A percentile compares a stretch with the other conserved stretches of the same genome.
Evolutionary conservation across 1,284 basidiomycete species (phyloP).

Genomic region (Salmacisia buchloeana): DNA sequence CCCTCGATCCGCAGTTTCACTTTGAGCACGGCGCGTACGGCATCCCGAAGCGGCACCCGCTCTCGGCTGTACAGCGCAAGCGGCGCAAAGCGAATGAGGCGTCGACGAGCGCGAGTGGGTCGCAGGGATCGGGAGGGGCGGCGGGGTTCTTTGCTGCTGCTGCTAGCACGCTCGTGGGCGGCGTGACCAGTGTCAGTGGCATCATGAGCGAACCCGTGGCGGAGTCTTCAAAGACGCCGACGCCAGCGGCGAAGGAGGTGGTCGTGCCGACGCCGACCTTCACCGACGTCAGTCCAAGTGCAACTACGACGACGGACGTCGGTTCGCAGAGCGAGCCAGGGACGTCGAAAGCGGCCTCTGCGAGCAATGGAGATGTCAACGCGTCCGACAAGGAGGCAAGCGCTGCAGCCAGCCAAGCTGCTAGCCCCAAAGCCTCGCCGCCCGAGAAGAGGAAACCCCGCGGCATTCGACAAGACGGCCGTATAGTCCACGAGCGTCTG

Average conservation of each 20-base stretch:
- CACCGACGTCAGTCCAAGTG: too few relatives aligned
- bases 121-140: constrained; percentile 26
- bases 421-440: constrained; percentile 12
- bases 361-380: background rate
- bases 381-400: too few relatives aligned
- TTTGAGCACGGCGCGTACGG: constrained; percentile 53
- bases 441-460: constrained; percentile 16
- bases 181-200: background rate
- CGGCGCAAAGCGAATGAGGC: constrained; percentile 26
- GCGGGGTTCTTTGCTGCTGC: constrained; percentile 44
- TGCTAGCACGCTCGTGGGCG: constrained; percentile 27
- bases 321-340: background rate
- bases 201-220: too few relatives aligned
- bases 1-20: constrained; percentile 12
- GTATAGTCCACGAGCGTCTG: constrained; percentile 41
- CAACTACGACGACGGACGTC: too few relatives aligned
- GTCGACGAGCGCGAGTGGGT: constrained; percentile 15
- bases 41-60: constrained; percentile 51
- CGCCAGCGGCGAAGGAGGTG: constrained; percentile 10
- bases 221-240: constrained; percentile 16
- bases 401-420: too few relatives aligned
- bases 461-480: constrained; percentile 38
- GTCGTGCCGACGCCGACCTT: background rate
- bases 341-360: background rate
- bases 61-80: constrained; percentile 31